phyloP scores from a whole-genome alignment of 2,329 filamentous ascomycete species.

The Laburnicola sp. region DNA sequence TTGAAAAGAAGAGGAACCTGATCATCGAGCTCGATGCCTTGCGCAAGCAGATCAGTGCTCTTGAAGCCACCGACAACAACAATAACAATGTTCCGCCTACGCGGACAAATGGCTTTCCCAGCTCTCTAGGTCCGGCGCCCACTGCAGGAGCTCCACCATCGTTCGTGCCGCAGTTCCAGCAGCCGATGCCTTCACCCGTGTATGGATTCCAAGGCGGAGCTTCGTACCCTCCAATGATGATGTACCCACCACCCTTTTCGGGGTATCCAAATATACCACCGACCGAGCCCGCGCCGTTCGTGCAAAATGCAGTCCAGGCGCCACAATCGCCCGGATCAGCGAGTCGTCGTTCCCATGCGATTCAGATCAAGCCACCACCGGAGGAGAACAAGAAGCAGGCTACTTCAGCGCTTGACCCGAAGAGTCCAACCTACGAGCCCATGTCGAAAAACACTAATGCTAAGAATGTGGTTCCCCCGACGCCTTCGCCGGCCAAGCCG shows the following conservation, averaged over 20 bases:
- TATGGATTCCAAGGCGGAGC: constrained; percentile 27
- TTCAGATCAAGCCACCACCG: constrained; percentile 47
- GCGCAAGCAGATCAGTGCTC: constrained; percentile 38
- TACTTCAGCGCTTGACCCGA: constrained; percentile 41
- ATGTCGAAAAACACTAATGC: constrained; percentile 17
- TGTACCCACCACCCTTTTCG: constrained; percentile 32
- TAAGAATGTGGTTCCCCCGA: constrained; percentile 28
- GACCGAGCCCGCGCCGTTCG: constrained; percentile 28
- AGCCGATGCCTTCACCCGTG: constrained; percentile 26
- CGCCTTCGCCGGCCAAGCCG: constrained; percentile 39
- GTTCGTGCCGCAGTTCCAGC: constrained; percentile 32
- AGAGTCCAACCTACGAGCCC: constrained; percentile 47
- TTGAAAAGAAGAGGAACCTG: constrained; percentile 41
- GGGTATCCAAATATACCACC: constrained; percentile 21
- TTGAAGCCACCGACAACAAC: constrained; percentile 25
- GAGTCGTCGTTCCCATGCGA: constrained; percentile 45
- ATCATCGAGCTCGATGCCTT: constrained; percentile 43
- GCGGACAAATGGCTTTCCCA: constrained; percentile 16
- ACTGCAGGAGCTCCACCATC: constrained; percentile 16
- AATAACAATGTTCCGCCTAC: constrained; percentile 9
- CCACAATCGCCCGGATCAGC: constrained; percentile 35
- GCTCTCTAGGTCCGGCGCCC: constrained; percentile 7
- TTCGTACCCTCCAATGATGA: constrained; percentile 31
- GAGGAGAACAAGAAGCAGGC: constrained; percentile 30
- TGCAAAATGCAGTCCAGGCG: constrained; percentile 18